Evolutionary conservation across 306 rosid species (phyloP), one percentile per base, ranked within the genome.

Genomic region (Cucurbita ficifolia): DNA sequence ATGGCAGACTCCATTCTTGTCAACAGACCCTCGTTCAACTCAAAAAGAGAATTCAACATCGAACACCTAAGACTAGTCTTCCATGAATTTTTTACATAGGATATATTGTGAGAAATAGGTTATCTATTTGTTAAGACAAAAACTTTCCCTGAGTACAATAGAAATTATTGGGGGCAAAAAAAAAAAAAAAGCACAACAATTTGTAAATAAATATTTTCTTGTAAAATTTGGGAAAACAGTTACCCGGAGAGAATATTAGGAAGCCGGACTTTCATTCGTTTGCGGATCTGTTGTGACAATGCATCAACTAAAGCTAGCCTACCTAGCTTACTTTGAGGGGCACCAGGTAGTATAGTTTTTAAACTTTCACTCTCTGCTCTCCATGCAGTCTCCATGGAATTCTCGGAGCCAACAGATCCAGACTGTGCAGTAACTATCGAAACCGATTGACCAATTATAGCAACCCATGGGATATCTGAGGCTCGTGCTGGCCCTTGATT

Each of bases 311-410:
- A 88, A 36, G 99, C 99, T 52, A 89, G 86, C 81, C 99, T 85
- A 22, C 99, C 99, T 45, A 94, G 92, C 85, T 94, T 94, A 82
- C 83, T 91, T 80, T 79, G 97, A 78, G 99, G 97, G 42, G 96
- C 96, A 79, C 99, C 99, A 36, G 91, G 79, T 76, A 94, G 72
- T 79, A 94, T 94, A 77, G 96, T 90, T 78, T 90, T 94, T 13
- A 94, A 91, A 83, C 96, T 94, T 83, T 94, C 99, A 77, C 83
- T 94, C 84, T 94, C 99, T 76, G 99, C 99, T 77, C 72, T 91
- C 99, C 99, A 94, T 9, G 99, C 99, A 78, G 95, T 94, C 88
- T 94, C 99, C 79, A 94, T 71, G 38, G 99, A 94, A 85, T 50
- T 91, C 61, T 94, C 99, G 36, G 97, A 89, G 65, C 92, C 91